phyloP scores from a whole-genome alignment of 2,329 filamentous ascomycete genomes.

The Didymella pinodella region DNA sequence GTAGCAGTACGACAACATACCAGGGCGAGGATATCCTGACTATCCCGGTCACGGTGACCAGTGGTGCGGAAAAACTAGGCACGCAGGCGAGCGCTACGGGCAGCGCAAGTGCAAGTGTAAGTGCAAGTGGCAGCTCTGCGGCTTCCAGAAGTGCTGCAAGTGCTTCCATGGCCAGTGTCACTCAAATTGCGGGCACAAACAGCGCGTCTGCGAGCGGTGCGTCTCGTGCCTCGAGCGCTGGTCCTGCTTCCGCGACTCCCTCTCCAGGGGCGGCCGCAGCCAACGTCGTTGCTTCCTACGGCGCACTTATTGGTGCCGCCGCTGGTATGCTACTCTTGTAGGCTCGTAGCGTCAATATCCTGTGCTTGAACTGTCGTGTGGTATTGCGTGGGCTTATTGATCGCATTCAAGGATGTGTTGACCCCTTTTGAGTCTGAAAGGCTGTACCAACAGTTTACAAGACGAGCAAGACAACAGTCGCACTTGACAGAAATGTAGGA shows the following conservation, averaged over 20 bases:
- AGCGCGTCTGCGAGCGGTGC: slow-evolving; percentile 10
- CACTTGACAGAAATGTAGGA: neutral
- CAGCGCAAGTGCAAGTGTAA: slow-evolving; percentile 2
- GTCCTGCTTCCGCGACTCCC: slow-evolving; percentile 7
- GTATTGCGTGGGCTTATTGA: neutral
- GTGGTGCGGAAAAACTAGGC: slow-evolving; percentile 29
- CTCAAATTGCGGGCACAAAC: slow-evolving; percentile 3
- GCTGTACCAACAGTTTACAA: neutral
- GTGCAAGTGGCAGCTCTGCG: slow-evolving; percentile 8
- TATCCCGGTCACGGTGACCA: slow-evolving; percentile 23
- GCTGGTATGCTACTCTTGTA: slow-evolving; percentile 7
- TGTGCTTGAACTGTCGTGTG: neutral
- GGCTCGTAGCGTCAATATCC: neutral
- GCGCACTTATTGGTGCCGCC: slow-evolving; percentile 19
- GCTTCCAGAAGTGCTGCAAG: slow-evolving; percentile 15
- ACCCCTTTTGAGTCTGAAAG: neutral
- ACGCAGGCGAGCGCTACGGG: slow-evolving; percentile 14
- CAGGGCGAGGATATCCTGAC: slow-evolving; percentile 14
- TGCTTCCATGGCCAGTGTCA: slow-evolving; percentile 6
- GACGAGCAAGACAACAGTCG: neutral
- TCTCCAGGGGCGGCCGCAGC: slow-evolving; percentile 21
- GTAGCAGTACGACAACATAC: slow-evolving; percentile 32
- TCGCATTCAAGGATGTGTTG: neutral
- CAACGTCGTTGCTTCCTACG: slow-evolving; percentile 10
- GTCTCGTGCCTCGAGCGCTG: neutral